Conservation (phyloP, 129 eudicot species). For the Chrysanthemum lavandulifolium region DNA sequence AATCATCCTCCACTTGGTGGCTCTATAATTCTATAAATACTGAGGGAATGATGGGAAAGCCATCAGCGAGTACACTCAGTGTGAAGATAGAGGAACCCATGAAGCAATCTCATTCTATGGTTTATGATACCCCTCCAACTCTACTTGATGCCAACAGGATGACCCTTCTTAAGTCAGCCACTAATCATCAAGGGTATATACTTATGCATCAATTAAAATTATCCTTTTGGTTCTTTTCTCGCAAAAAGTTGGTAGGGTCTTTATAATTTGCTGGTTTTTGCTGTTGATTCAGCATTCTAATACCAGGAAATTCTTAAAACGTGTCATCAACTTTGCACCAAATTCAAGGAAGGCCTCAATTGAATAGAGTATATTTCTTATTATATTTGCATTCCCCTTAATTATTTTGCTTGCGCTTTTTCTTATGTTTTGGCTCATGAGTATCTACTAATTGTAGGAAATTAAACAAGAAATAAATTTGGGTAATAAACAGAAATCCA, state of each 20-base stretch:
- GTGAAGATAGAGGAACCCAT: conserved; percentile 63
- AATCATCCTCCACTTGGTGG: conserved; percentile 74
- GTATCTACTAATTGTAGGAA: conserved; percentile 44
- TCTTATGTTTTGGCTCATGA: conserved; percentile 3
- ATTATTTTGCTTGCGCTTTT: conserved; percentile 3
- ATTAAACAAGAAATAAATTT: conserved; percentile 65
- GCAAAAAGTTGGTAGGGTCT: conserved; percentile 3
- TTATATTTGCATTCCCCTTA: not conserved
- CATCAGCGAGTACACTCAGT: conserved; percentile 60
- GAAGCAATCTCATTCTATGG: conserved; percentile 65
- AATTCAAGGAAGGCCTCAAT: conserved; percentile 71
- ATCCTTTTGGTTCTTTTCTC: not conserved
- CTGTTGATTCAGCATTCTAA: conserved; percentile 71
- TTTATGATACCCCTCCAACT: conserved; percentile 52
- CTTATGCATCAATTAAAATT: not conserved
- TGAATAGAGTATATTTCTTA: conserved; percentile 44
- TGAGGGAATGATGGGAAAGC: conserved; percentile 74
- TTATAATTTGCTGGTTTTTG: conserved; percentile 25
- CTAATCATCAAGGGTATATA: conserved; percentile 74
- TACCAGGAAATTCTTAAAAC: conserved; percentile 64
- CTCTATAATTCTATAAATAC: conserved; percentile 52
- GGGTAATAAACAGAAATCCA: conserved; percentile 61
- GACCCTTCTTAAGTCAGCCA: conserved; percentile 68
- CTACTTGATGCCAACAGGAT: conserved; percentile 66
- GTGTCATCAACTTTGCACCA: conserved; percentile 77